These are phyloP conservation scores for Suhomyces choctaworum DNA, from an alignment of 1,139 yeast genomes.

Conservation along the genomic window DNA sequence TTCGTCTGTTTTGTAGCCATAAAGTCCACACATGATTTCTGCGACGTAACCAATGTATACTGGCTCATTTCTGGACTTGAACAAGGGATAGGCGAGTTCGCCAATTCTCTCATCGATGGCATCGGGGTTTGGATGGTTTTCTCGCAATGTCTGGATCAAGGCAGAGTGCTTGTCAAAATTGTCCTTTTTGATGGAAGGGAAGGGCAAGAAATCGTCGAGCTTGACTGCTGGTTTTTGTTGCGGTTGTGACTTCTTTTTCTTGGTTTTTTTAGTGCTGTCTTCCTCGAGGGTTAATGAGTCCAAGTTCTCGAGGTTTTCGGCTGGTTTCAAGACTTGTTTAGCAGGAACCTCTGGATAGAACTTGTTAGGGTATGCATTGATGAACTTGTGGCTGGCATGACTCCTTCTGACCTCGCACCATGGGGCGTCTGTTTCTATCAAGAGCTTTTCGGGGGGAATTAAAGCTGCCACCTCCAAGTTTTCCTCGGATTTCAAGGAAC, in stretches of 20 bases:
- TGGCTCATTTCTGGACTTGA: conserved; percentile 90
- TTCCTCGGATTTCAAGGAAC: conserved; percentile 79
- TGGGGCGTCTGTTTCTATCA: conserved; percentile 96
- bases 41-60: conserved; percentile 82
- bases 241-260: conserved; percentile 13
- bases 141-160: conserved; percentile 13
- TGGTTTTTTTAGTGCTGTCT: neutral
- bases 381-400: conserved; percentile 67
- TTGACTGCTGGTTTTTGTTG: conserved; percentile 22
- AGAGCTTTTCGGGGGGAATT: conserved; percentile 66
- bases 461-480: conserved; percentile 63
- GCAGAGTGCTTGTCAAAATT: conserved; percentile 37
- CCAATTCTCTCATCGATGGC: conserved; percentile 23
- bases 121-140: conserved; percentile 15
- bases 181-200: conserved; percentile 66
- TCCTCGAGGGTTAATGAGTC: neutral
- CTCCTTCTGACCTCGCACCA: conserved; percentile 94
- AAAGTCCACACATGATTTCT: conserved; percentile 64
- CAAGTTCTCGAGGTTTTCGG: neutral
- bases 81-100: conserved; percentile 50
- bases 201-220: conserved; percentile 54
- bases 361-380: conserved; percentile 55
- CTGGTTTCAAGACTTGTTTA: neutral
- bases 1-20: conserved; percentile 34
- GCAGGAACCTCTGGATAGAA: conserved; percentile 47